Evolutionary conservation across 148 eudicot species (phyloP).

Genomic region (Persicaria maculosa): DNA sequence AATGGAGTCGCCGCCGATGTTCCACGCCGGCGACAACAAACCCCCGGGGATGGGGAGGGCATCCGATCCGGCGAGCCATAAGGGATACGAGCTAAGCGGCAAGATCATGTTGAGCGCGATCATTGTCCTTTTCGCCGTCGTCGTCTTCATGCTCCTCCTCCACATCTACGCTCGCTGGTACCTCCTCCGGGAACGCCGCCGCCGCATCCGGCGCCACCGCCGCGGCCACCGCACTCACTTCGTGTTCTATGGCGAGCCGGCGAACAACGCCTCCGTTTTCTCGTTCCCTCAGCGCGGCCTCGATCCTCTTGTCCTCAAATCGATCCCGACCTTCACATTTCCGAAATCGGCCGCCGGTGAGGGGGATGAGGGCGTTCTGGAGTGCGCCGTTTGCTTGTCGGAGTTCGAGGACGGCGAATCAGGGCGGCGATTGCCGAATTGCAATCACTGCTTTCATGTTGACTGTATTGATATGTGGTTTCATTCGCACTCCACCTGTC

Average conservation of each 20-base stretch:
- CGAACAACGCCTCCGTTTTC: not conserved
- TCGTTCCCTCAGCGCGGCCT: constrained; percentile 9
- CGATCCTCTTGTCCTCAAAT: constrained; percentile 14
- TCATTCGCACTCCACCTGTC: constrained; percentile 32
- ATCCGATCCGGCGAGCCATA: not conserved
- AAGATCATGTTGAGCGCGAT: constrained; percentile 23
- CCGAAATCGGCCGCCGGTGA: not conserved
- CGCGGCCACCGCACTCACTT: not conserved
- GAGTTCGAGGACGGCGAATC: constrained; percentile 26
- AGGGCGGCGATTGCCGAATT: constrained; percentile 34
- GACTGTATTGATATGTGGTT: constrained; percentile 48
- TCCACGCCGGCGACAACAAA: not conserved
- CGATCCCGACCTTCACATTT: constrained; percentile 17
- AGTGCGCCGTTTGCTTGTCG: constrained; percentile 43
- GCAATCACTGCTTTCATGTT: constrained; percentile 35
- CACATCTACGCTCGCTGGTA: constrained; percentile 23
- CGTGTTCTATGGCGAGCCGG: constrained; percentile 1
- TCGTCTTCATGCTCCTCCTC: constrained; percentile 15
- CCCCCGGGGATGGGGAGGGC: not conserved
- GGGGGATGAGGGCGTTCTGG: not conserved
- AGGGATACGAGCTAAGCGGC: constrained; percentile 17
- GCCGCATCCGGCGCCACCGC: constrained; percentile 1
- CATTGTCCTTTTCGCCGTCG: constrained; percentile 15
- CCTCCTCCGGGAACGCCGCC: constrained; percentile 12
- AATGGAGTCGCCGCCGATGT: not conserved